Evolutionary conservation across 1,284 basidiomycete genomes (phyloP), one percentile per base, ranked within the genome.

Genomic region (Cutaneotrichosporon spelunceum): DNA sequence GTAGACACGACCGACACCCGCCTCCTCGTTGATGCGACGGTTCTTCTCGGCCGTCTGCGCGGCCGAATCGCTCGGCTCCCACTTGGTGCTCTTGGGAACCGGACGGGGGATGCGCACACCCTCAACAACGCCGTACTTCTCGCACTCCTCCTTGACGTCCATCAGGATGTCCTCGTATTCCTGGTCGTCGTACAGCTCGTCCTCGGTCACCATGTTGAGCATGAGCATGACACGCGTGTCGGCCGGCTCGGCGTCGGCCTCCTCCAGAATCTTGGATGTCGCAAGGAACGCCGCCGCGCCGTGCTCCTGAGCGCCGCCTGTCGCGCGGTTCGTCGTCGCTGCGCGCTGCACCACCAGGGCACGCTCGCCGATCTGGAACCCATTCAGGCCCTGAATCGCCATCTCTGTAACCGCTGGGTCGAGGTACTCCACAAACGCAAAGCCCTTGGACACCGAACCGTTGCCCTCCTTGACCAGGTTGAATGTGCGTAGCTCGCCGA

Each of bases 341-440:
- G 96, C 95, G 60, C 94, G 88, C 74, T 99, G 96, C 42, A 99
- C 95, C 56, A 98, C 91, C 47, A 99, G 85, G 72, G 87, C 90
- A n/a, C 92, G 88, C 78, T 99, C 96, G 57, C 95, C 96, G 14
- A 99, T 85, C 76, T 96, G 90, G 91, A 99, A 98, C 60, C 93
- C 93, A 78, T 96, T 94, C 62, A 99, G 84, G 65, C 93, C 92
- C 78, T 93, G 89, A 73, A 95, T 97, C 39, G 96, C 96, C 66
- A 97, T 86, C 67, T 99, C 94, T 53, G 96, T 99, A 61, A 94
- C 87, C 34, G 79, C 80, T 13, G 87, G 81, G 76, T 99, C 96
- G 61, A 90, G 88, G 78, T 98, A 99, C 83, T 99, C 96, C 81
- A 93, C 96, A 82, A 98, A 99, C 0, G 96, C 96, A 78, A 97